Conservation (phyloP, 1,284 basidiomycete genomes). For the Phellopilus nigrolimitatus region DNA sequence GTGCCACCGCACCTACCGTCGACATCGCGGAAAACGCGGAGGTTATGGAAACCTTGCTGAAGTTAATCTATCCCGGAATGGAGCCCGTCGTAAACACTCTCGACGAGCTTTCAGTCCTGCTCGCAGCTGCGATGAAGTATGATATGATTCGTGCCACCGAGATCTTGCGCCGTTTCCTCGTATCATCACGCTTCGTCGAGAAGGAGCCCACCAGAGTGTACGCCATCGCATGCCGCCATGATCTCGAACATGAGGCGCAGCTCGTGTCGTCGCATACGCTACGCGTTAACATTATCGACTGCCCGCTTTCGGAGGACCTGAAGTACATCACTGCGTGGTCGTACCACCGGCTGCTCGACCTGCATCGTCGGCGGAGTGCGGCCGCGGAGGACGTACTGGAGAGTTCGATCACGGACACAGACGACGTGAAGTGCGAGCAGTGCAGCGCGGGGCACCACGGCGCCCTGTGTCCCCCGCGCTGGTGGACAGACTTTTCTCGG, state of each 20-base stretch:
- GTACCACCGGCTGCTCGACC: conserved; percentile 56
- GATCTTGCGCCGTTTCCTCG: conserved; percentile 45
- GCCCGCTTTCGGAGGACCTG: conserved; percentile 55
- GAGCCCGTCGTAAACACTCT: conserved; percentile 37
- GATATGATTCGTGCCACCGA: conserved; percentile 46
- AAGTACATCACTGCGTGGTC: conserved; percentile 58
- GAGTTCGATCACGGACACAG: conserved; percentile 30
- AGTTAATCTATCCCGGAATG: conserved; percentile 41
- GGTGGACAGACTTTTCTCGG: conserved; percentile 61
- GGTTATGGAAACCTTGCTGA: conserved; percentile 46
- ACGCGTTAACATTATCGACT: conserved; percentile 46
- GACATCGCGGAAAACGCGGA: conserved; percentile 47
- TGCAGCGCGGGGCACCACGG: conserved; percentile 52
- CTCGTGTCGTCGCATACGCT: conserved; percentile 54
- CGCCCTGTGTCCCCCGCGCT: conserved; percentile 49
- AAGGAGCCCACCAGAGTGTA: conserved; percentile 55
- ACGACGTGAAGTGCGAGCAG: conserved; percentile 57
- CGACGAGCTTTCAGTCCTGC: conserved; percentile 47
- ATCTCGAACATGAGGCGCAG: conserved; percentile 51
- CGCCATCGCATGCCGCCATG: conserved; percentile 62
- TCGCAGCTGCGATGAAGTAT: conserved; percentile 59
- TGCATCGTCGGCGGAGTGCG: conserved; percentile 49
- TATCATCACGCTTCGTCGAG: conserved; percentile 45
- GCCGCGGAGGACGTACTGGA: conserved; percentile 45
- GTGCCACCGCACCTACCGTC: conserved; percentile 37